Conservation (phyloP, 257 asterid species). For the Mitragyna speciosa region DNA sequence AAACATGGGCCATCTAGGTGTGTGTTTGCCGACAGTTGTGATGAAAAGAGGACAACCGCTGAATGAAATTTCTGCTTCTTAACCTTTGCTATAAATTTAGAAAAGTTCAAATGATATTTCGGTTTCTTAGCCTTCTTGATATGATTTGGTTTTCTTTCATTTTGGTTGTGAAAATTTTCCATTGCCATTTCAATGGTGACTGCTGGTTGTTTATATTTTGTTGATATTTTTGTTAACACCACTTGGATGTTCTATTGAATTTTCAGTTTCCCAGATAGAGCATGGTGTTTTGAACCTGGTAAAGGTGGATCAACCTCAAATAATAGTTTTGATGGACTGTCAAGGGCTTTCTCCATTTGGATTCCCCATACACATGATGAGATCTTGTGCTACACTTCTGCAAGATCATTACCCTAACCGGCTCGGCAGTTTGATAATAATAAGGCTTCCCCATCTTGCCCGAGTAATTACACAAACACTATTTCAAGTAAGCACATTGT, state of each 20-base stretch:
- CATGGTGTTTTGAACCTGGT: constrained; percentile 35
- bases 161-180: background rate
- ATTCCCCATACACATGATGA: constrained; percentile 46
- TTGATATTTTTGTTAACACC: background rate
- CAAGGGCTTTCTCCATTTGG: constrained; percentile 47
- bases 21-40: background rate
- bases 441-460: constrained; percentile 45
- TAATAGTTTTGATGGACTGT: constrained; percentile 50
- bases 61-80: background rate
- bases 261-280: constrained; percentile 51
- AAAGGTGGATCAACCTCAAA: constrained; percentile 34
- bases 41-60: background rate
- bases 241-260: background rate
- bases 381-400: constrained; percentile 48
- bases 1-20: background rate
- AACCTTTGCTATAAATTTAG: background rate
- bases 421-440: constrained; percentile 36
- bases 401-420: constrained; percentile 54
- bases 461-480: constrained; percentile 40
- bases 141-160: background rate
- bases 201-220: background rate
- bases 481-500: constrained; percentile 33
- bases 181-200: background rate
- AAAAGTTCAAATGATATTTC: background rate
- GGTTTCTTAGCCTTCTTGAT: background rate